Evolutionary conservation across 768 basidiomycete genomes (phyloP), one percentile per base, ranked within the genome.

Genomic region (Boletus eberwhitei): DNA sequence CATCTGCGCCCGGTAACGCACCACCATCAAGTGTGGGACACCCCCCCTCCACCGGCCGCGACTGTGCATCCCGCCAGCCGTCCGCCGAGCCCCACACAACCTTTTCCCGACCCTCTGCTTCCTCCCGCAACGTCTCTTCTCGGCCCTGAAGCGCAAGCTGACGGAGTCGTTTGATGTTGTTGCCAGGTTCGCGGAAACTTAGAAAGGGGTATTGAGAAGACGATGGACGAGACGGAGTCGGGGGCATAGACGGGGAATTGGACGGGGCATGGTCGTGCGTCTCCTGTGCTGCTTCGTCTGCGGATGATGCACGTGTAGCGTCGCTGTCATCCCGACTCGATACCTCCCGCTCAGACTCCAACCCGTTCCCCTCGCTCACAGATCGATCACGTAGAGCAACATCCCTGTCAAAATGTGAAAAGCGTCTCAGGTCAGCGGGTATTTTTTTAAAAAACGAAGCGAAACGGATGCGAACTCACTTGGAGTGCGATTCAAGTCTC

Each of bases 61-160:
- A 8, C 34, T 24, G 38, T 7, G 9, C 36, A 14, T 54, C 56
- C 5, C 43, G 34, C 51, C 17, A 48, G 0, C 43, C 32, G 16
- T 59, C 54, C n/a, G 48, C 59, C 19, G 24, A 47, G 0, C 72
- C 71, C 66, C 69, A 74, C 21, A 81, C 77, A 56, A 81, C 68
- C 64, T 79, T 82, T 29, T 74, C 75, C 62, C 69, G 74, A 0
- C 79, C 81, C 42, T 65, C 71, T 31, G 78, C 73, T 35, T 65
- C 65, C 50, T 75, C 54, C n/a, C 67, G 60, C 47, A 74, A 62
- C 4, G 75, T 75, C 42, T 80, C 72, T 43, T 67, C 58, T 24
- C 74, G 71, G 0, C 84, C 85, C 17, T 71, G 64, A 31, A 74
- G 66, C 8, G 86, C 78, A 26, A 86, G 59, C 50, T 62, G 62